Evolutionary conservation across 2,329 filamentous ascomycete genomes (phyloP).

Genomic region (Mycosphaerelloides madeirae): DNA sequence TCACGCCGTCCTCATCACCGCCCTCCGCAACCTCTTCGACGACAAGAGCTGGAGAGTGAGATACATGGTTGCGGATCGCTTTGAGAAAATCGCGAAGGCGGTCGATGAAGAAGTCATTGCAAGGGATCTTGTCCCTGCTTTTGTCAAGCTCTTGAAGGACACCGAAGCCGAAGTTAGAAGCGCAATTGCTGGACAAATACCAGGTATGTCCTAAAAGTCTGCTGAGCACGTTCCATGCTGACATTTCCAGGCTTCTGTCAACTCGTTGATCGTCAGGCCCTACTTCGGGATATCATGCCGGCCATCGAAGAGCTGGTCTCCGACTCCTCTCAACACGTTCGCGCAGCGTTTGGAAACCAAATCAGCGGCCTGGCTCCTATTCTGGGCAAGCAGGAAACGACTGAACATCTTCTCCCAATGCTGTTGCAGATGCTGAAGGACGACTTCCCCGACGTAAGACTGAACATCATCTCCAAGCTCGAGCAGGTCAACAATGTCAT

Average conservation of each 20-base stretch:
- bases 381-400: conserved; percentile 97
- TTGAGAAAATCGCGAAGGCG: conserved; percentile 98
- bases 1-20: conserved; percentile 86
- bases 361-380: conserved; percentile 96
- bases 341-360: conserved; percentile 89
- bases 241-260: conserved; percentile 71
- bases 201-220: conserved; percentile 48
- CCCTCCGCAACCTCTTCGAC: conserved; percentile 87
- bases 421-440: conserved; percentile 99
- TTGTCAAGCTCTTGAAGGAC: conserved; percentile 96
- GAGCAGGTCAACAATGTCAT: conserved; percentile 99
- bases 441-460: conserved; percentile 93
- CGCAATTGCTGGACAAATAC: conserved; percentile 94
- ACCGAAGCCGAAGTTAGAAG: conserved; percentile 96
- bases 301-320: conserved; percentile 94
- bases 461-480: conserved; percentile 99
- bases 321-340: conserved; percentile 93
- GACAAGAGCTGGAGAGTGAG: conserved; percentile 99
- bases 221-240: conserved; percentile 17
- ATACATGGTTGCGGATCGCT: conserved; percentile 98
- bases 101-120: conserved; percentile 96
- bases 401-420: conserved; percentile 94
- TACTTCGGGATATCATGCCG: conserved; percentile 94
- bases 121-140: conserved; percentile 89
- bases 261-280: conserved; percentile 77